Percentiles rank a stretch among this genome's conserved stretches.
phyloP scores from a whole-genome alignment of 2,329 filamentous ascomycete genomes.

The Fusarium redolens region DNA sequence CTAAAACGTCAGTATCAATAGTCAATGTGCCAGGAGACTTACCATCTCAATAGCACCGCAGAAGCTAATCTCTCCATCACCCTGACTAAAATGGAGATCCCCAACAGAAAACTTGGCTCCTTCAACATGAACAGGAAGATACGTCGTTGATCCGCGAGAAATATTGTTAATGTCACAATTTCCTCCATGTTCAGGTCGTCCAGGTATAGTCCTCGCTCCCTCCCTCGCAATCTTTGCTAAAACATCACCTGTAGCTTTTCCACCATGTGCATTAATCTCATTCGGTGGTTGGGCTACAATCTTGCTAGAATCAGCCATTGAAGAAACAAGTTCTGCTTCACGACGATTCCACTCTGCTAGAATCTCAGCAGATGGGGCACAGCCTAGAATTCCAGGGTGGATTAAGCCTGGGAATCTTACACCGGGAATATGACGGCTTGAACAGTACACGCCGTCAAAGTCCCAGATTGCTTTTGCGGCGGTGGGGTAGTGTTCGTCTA shows the following conservation, averaged over 20 bases:
- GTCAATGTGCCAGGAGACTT: rapidly evolving
- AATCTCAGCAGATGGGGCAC: constrained; percentile 82
- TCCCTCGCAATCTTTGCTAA: constrained; percentile 78
- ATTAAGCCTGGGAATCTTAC: constrained; percentile 91
- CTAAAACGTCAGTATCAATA: neutral
- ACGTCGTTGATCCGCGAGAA: constrained; percentile 82
- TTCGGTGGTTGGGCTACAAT: constrained; percentile 81
- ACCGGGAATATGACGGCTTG: constrained; percentile 85
- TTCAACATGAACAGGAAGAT: constrained; percentile 85
- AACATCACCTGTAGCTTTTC: constrained; percentile 67
- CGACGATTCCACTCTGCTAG: constrained; percentile 86
- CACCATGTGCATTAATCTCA: constrained; percentile 78
- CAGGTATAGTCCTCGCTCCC: constrained; percentile 86
- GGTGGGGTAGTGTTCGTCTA: constrained; percentile 87
- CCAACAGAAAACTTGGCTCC: constrained; percentile 93
- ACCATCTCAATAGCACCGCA: constrained; percentile 91
- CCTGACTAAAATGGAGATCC: constrained; percentile 88
- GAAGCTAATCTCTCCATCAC: constrained; percentile 91
- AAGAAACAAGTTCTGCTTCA: constrained; percentile 81
- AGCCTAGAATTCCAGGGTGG: constrained; percentile 91
- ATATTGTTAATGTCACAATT: constrained; percentile 95
- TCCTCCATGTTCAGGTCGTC: constrained; percentile 86
- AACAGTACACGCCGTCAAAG: constrained; percentile 74
- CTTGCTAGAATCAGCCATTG: constrained; percentile 65
- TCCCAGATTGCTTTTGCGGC: constrained; percentile 73